Evolutionary conservation across 768 basidiomycete species (phyloP).

Genomic region (Gymnopilus junonius): DNA sequence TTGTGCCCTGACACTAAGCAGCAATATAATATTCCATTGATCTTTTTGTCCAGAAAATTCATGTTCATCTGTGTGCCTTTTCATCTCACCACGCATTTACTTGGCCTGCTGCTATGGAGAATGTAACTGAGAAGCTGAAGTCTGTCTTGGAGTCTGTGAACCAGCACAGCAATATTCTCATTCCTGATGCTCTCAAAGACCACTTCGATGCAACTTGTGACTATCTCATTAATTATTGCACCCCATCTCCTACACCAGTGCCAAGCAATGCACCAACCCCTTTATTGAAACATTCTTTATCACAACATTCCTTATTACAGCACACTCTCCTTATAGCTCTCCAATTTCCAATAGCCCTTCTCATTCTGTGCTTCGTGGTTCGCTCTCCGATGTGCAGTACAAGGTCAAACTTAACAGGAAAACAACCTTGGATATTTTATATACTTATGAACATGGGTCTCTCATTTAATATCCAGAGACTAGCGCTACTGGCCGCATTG

Average conservation of each 20-base stretch:
- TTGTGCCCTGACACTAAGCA: too few relatives aligned
- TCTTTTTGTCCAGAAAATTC: neutral
- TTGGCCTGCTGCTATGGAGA: neutral
- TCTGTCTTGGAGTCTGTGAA: neutral
- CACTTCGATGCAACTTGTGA: neutral
- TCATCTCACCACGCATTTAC: too few relatives aligned
- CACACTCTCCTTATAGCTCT: too few relatives aligned
- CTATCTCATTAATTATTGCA: neutral
- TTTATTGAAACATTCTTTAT: too few relatives aligned
- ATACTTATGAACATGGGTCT: neutral
- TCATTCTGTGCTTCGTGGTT: too few relatives aligned
- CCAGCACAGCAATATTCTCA: neutral
- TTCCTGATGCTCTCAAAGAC: neutral
- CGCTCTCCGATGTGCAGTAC: neutral
- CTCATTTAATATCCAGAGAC: slow-evolving; percentile 11
- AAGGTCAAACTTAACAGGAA: slow-evolving; percentile 5
- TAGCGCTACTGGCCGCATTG: neutral
- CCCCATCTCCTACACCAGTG: neutral
- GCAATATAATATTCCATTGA: neutral
- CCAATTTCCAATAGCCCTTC: neutral
- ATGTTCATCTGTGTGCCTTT: neutral
- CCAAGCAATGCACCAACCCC: too few relatives aligned
- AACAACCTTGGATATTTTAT: slow-evolving; percentile 2
- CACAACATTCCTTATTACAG: too few relatives aligned
- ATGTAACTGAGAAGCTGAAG: neutral